Evolutionary conservation across 1,284 basidiomycete genomes (phyloP).

Genomic region (Hypsizygus ulmarius): DNA sequence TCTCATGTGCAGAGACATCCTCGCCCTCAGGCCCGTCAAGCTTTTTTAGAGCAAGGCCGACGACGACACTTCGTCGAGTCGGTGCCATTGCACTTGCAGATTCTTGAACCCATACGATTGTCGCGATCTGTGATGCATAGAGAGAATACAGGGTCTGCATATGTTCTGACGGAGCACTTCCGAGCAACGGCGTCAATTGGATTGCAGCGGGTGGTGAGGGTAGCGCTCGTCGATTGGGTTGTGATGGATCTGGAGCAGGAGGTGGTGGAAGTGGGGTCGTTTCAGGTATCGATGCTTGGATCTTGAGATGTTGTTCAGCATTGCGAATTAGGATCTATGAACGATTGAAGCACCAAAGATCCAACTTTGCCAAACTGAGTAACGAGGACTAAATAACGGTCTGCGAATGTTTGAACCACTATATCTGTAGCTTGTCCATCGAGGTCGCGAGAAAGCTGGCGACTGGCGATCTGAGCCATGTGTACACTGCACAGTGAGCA

Average conservation of each 20-base stretch:
- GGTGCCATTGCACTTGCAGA: constrained; percentile 36
- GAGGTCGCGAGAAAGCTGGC: constrained; percentile 46
- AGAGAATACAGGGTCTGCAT: constrained; percentile 74
- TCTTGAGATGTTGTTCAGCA: constrained; percentile 43
- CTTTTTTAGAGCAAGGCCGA: constrained; percentile 65
- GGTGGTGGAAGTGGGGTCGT: constrained; percentile 56
- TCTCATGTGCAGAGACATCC: constrained; percentile 44
- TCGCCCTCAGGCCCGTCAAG: constrained; percentile 31
- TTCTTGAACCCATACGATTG: constrained; percentile 71
- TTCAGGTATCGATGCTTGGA: constrained; percentile 76
- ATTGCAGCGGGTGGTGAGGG: constrained; percentile 74
- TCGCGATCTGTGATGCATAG: constrained; percentile 84
- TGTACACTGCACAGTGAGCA: too few species aligned
- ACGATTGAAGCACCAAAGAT: constrained; percentile 55
- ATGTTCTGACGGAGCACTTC: constrained; percentile 62
- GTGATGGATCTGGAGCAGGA: constrained; percentile 33
- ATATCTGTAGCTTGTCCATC: constrained; percentile 69
- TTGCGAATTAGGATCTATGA: constrained; percentile 1
- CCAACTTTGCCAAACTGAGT: constrained; percentile 90
- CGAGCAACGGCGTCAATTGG: constrained; percentile 75
- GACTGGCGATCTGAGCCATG: constrained; percentile 15
- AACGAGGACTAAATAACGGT: constrained; percentile 77
- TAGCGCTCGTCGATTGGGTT: constrained; percentile 40
- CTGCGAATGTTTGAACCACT: constrained; percentile 73
- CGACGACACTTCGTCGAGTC: constrained; percentile 54